These are phyloP conservation scores for Trametes cinnabarina DNA, from an alignment of 768 basidiomycete species.

Conservation along the genomic window DNA sequence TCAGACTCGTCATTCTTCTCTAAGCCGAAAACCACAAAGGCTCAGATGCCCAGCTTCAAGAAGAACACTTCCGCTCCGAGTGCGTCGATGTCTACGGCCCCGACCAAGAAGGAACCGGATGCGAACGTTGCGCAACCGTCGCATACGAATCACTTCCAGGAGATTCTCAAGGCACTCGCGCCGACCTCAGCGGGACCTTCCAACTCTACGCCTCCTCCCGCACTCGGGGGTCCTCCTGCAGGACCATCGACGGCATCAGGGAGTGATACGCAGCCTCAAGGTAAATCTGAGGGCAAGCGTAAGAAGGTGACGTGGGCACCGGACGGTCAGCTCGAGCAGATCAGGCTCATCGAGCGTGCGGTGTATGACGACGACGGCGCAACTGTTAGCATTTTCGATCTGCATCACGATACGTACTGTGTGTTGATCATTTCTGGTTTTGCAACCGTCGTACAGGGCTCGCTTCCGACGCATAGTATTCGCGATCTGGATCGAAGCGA, in stretches of 20 bases:
- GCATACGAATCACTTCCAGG: slow-evolving; percentile 78
- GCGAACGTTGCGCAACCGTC: slow-evolving; percentile 71
- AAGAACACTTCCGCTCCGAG: slow-evolving; percentile 49
- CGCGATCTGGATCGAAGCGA: slow-evolving; percentile 88
- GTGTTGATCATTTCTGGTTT: slow-evolving; percentile 48
- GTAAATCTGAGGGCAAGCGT: slow-evolving; percentile 46
- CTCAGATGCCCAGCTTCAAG: slow-evolving; percentile 76
- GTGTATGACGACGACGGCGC: slow-evolving; percentile 86
- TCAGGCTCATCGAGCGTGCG: slow-evolving; percentile 81
- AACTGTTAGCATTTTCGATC: slow-evolving; percentile 69
- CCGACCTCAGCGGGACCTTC: not conserved
- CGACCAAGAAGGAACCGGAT: slow-evolving; percentile 51
- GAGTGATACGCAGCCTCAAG: not conserved
- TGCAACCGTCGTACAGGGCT: slow-evolving; percentile 56
- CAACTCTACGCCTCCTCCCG: slow-evolving; percentile 31
- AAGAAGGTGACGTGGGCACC: slow-evolving; percentile 84
- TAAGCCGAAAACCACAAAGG: slow-evolving; percentile 79
- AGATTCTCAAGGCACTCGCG: slow-evolving; percentile 59
- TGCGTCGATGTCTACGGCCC: slow-evolving; percentile 18
- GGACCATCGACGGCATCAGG: not conserved
- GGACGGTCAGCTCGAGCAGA: slow-evolving; percentile 67
- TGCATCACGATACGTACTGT: slow-evolving; percentile 39
- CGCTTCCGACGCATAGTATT: slow-evolving; percentile 65
- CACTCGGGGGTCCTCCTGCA: slow-evolving; percentile 11
- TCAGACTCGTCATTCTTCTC: slow-evolving; percentile 89